Evolutionary conservation across 768 basidiomycete genomes (phyloP), one percentile per base, ranked within the genome.

Genomic region (Filobasidium floriforme): DNA sequence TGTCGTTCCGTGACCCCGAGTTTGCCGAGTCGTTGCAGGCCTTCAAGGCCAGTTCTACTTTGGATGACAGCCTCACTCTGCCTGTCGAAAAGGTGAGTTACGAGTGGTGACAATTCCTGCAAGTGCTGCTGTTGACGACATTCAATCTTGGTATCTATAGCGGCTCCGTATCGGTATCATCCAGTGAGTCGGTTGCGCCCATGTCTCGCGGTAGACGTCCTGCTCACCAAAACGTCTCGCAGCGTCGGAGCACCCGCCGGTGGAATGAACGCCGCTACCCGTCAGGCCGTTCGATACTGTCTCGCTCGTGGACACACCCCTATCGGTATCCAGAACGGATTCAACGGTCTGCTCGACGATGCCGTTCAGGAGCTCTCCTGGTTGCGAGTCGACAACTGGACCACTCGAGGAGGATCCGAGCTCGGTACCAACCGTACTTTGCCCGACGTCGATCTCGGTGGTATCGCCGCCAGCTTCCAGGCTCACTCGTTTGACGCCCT

Each of bases 221-320:
- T 28, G 59, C 18, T 44, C 59, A 51, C 4, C 22, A 12, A 19
- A 3, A 19, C 41, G 52, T 43, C 70, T 51, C n/a, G 18, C 12
- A 94, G 92, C 74, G 87, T 92, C 74, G 94, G 96, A 60, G 96
- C 96, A 0, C 94, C 96, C 5, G 96, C 96, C 1, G 94, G 94
- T 55, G 96, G 96, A 10, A 97, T 98, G 91, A 98, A 98, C 76
- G 93, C 96, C 1, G 96, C 94, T 0, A 96, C 92, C 0, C 89
- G 94, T 49, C 88, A 92, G 29, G 92, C 90, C 7, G 92, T 89
- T 24, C 88, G 96, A 12, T 97, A 92, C 81, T 97, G 92, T 77
- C 81, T 92, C 69, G 85, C 86, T 62, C 89, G 92, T 76, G 94
- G 96, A 7, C 96, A 99, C 77, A 88, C 83, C 28, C 88, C 93